These are phyloP conservation scores for Podaxis sp. DNA, from an alignment of 768 basidiomycete species.

Conservation along the genomic window DNA sequence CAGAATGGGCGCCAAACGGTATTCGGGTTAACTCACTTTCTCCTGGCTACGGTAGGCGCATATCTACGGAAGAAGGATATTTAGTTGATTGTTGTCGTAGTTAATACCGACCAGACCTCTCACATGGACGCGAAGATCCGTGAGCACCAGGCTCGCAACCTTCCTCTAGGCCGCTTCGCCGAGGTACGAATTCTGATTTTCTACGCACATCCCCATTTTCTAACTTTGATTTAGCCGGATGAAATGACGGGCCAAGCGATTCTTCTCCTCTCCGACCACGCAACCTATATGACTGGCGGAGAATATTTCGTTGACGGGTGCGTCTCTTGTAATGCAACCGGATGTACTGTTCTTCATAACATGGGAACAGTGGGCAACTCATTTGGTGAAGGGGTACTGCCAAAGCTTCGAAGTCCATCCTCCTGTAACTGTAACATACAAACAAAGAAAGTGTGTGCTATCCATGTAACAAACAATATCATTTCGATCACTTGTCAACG, in stretches of 20 bases:
- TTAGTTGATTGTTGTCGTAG: conserved; percentile 25
- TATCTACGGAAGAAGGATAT: background rate
- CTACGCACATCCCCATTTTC: background rate
- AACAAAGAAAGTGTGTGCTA: background rate
- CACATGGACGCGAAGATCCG: conserved; percentile 50
- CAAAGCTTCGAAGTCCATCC: too few species aligned
- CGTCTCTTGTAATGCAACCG: conserved; percentile 16
- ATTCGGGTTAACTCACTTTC: conserved; percentile 64
- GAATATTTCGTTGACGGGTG: conserved; percentile 61
- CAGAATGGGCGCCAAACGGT: conserved; percentile 55
- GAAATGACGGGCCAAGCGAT: conserved; percentile 59
- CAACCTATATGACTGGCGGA: conserved; percentile 57
- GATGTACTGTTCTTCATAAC: background rate
- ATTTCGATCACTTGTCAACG: too few species aligned
- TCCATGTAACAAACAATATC: too few species aligned
- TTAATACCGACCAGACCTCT: conserved; percentile 58
- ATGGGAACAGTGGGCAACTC: conserved; percentile 20
- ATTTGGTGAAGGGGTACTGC: conserved; percentile 22
- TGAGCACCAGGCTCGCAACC: conserved; percentile 46
- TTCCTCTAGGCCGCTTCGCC: conserved; percentile 60
- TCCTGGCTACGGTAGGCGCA: conserved; percentile 53
- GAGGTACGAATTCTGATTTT: conserved; percentile 32
- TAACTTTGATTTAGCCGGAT: conserved; percentile 37
- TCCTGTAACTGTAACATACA: background rate
- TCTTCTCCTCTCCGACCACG: conserved; percentile 50